These are phyloP conservation scores for Saccharomyces hybrid DNA, from an alignment of 1,139 yeast genomes.

Conservation along the genomic window DNA sequence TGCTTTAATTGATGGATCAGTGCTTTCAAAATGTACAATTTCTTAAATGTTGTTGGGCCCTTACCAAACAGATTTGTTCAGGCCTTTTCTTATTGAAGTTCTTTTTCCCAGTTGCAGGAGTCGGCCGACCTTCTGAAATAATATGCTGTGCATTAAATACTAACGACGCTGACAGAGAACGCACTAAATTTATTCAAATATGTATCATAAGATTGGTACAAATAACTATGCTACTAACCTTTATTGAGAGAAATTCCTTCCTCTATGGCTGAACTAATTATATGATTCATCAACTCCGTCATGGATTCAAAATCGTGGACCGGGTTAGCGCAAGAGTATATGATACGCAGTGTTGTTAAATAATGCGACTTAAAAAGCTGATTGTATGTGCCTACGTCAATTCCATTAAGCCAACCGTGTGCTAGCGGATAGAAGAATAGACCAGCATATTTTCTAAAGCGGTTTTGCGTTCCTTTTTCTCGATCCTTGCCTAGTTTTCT, in stretches of 20 bases:
- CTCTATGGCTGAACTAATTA: conserved; percentile 16
- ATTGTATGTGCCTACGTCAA: conserved; percentile 33
- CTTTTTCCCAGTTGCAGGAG: neutral
- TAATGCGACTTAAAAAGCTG: conserved; percentile 34
- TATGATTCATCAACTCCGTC: conserved; percentile 24
- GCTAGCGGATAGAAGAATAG: conserved; percentile 35
- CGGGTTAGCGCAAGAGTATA: conserved; percentile 33
- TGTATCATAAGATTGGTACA: neutral
- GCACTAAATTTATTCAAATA: neutral
- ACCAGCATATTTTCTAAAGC: conserved; percentile 30
- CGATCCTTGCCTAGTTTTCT: conserved; percentile 23
- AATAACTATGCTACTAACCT: neutral
- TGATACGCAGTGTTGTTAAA: conserved; percentile 29
- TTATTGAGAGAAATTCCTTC: conserved; percentile 15
- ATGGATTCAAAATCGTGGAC: conserved; percentile 32
- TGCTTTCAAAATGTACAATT: neutral
- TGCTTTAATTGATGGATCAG: neutral
- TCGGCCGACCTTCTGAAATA: neutral
- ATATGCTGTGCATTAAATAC: neutral
- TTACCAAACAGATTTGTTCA: neutral
- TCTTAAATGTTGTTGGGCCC: neutral
- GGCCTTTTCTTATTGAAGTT: neutral
- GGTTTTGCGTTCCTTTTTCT: conserved; percentile 16
- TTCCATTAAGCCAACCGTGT: conserved; percentile 35
- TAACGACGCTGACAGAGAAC: neutral